Conservation (phyloP, 345 rosid genomes). For the Citrus sp. region DNA sequence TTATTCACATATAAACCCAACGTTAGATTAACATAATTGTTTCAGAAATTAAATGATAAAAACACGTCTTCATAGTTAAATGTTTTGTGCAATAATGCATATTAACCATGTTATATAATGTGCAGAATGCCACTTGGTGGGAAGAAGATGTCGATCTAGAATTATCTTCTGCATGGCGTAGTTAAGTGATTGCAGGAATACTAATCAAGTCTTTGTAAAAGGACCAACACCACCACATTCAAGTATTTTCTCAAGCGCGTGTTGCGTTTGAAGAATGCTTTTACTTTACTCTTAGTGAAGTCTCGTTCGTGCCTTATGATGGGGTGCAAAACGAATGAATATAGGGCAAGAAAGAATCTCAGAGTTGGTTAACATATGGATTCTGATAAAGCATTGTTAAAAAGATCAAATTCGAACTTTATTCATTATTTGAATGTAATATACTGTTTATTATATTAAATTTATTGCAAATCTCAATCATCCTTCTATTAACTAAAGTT, state of each 20-base stretch:
- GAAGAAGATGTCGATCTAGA: constrained; percentile 89
- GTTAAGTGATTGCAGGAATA: constrained; percentile 25
- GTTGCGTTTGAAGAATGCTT: too few relatives aligned
- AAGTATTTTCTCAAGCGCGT: too few relatives aligned
- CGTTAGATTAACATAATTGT: background rate
- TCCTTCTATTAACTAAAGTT: too few relatives aligned
- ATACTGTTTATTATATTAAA: too few relatives aligned
- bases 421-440: background rate
- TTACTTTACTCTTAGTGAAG: background rate
- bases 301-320: too few relatives aligned
- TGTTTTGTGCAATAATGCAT: background rate
- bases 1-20: too few relatives aligned
- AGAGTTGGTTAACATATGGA: background rate
- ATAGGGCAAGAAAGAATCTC: too few relatives aligned
- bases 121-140: constrained; percentile 94
- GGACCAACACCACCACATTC: background rate
- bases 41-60: background rate
- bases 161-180: constrained; percentile 83
- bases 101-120: constrained; percentile 8
- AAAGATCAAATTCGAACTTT: background rate
- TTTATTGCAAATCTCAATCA: too few relatives aligned
- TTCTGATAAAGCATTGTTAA: background rate
- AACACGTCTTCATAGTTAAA: background rate
- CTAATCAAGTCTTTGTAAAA: background rate
- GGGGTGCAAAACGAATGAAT: too few relatives aligned